These are phyloP conservation scores for Naganishia vaughanmartiniae DNA, from an alignment of 768 basidiomycete species.

Conservation along the genomic window DNA sequence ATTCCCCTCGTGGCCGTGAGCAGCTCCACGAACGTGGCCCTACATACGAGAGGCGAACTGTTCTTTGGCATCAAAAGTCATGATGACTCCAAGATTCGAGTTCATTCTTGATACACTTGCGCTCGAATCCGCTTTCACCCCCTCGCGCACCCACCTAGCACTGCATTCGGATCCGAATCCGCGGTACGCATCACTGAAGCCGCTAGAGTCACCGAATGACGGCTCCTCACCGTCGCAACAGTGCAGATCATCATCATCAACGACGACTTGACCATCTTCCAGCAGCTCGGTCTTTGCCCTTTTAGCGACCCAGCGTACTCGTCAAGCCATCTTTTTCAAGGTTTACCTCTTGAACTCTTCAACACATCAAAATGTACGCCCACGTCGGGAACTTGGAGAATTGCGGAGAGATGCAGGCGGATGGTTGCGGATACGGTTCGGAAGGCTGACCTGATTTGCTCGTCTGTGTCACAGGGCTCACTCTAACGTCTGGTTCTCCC, in stretches of 20 bases:
- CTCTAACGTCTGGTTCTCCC: constrained; percentile 97
- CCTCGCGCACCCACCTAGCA: no score
- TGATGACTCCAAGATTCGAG: no score
- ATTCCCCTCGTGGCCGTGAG: no score
- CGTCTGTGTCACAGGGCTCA: constrained; percentile 72
- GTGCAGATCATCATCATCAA: constrained; percentile 19
- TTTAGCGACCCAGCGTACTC: constrained; percentile 26
- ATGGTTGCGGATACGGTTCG: neutral
- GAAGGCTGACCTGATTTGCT: constrained; percentile 30
- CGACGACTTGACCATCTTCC: neutral
- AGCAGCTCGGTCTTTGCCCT: no score
- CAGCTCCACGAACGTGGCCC: no score
- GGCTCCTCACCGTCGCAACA: neutral
- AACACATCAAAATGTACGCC: constrained; percentile 25
- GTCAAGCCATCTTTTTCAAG: constrained; percentile 25
- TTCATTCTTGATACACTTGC: no score
- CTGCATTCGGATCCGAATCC: no score
- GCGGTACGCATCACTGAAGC: neutral
- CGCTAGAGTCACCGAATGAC: neutral
- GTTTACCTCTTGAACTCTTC: constrained; percentile 21
- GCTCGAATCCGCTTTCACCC: no score
- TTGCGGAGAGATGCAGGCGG: neutral
- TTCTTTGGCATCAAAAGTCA: no score
- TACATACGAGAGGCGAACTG: no score
- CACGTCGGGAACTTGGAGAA: neutral